Conservation (phyloP, 805 yeast species). For the Candida maltosa region DNA sequence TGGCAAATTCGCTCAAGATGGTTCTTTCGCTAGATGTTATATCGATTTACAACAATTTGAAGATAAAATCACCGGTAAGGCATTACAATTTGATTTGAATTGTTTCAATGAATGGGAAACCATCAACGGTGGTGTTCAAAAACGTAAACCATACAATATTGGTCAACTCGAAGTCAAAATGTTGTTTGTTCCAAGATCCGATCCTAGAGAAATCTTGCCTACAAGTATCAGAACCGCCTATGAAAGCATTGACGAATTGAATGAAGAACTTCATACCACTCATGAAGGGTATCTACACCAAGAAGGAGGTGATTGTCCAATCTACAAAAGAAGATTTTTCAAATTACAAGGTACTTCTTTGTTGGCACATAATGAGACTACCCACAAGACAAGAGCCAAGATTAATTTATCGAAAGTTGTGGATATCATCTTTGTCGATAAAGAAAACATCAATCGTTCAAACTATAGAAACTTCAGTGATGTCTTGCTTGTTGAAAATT, state of each 20-base stretch:
- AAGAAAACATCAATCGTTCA: constrained; percentile 28
- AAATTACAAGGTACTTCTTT: constrained; percentile 68
- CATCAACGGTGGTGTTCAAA: constrained; percentile 20
- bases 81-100: constrained; percentile 51
- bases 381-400: constrained; percentile 67
- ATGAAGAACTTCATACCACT: constrained; percentile 17
- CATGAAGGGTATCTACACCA: constrained; percentile 77
- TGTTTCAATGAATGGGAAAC: constrained; percentile 83
- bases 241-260: constrained; percentile 31
- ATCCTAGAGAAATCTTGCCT: constrained; percentile 62
- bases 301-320: constrained; percentile 85
- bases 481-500: constrained; percentile 62
- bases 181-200: constrained; percentile 65
- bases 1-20: constrained; percentile 70
- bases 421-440: constrained; percentile 45
- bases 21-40: constrained; percentile 82
- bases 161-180: constrained; percentile 68
- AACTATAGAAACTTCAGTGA: constrained; percentile 67
- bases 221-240: constrained; percentile 54
- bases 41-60: constrained; percentile 61
- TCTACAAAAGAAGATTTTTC: constrained; percentile 73
- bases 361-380: constrained; percentile 70
- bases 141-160: constrained; percentile 50
- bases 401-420: constrained; percentile 72
- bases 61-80: constrained; percentile 50